Evolutionary conservation across 345 rosid species (phyloP).

Genomic region (Boechera divaricarpa): DNA sequence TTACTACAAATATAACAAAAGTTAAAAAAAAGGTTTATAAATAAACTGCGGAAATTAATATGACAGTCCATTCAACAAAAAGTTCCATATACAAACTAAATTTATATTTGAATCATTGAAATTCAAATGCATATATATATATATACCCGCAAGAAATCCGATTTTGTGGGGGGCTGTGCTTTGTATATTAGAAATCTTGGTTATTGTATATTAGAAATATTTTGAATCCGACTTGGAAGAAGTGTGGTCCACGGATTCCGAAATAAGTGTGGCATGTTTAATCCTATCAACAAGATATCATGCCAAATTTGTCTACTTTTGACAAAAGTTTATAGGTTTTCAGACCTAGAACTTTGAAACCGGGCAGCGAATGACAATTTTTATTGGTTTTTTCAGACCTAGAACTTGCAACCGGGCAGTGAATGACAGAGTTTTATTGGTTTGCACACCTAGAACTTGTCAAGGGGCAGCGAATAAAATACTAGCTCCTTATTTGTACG

Average conservation of each 20-base stretch:
- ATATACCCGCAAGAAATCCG: too few relatives aligned
- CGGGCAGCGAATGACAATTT: neutral
- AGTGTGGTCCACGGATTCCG: slow-evolving; percentile 18
- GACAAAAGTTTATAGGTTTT: slow-evolving; percentile 3
- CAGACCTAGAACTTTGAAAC: neutral
- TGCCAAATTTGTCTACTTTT: slow-evolving; percentile 8
- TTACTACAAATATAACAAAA: neutral
- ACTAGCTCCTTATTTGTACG: neutral
- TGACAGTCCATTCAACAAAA: neutral
- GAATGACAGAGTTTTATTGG: slow-evolving; percentile 14
- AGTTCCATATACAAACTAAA: slow-evolving; percentile 1
- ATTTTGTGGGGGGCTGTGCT: neutral
- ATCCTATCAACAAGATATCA: slow-evolving; percentile 12
- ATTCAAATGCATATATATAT: neutral
- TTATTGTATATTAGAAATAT: too few relatives aligned
- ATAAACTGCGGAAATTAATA: too few relatives aligned
- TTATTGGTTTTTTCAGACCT: slow-evolving; percentile 19
- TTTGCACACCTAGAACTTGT: slow-evolving; percentile 8
- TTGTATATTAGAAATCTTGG: too few relatives aligned
- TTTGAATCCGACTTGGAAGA: neutral
- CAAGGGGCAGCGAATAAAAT: neutral
- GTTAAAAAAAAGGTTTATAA: too few relatives aligned
- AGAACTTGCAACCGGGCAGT: slow-evolving; percentile 6
- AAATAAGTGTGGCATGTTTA: neutral
- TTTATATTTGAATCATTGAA: slow-evolving; percentile 2